A percentile compares a stretch with the other conserved stretches of the same genome.
Evolutionary conservation across 805 yeast genomes (phyloP).

Genomic region (Spathaspora arborariae): DNA sequence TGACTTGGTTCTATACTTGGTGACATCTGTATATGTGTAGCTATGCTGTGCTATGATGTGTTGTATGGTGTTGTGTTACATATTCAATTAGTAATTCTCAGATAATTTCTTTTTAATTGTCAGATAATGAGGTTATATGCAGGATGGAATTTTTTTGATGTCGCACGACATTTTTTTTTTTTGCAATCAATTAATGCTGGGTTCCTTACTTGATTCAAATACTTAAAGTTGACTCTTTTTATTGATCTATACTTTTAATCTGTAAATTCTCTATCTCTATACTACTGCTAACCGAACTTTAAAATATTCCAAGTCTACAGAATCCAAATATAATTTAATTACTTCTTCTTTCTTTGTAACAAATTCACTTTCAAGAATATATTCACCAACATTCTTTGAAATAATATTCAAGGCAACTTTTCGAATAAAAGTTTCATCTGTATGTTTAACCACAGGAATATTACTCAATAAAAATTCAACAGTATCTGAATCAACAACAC

Average conservation of each 20-base stretch:
- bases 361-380: constrained; percentile 27
- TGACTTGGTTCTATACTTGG: constrained; percentile 19
- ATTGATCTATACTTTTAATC: neutral
- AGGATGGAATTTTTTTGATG: neutral
- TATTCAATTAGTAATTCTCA: neutral
- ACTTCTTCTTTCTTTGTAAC: neutral
- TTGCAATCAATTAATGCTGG: neutral
- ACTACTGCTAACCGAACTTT: constrained; percentile 9
- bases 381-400: constrained; percentile 43
- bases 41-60: neutral
- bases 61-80: neutral
- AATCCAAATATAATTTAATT: constrained; percentile 1
- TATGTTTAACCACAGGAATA: constrained; percentile 36
- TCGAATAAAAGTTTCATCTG: constrained; percentile 22
- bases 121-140: neutral
- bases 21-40: constrained; percentile 15
- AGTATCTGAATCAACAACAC: constrained; percentile 10
- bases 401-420: constrained; percentile 53
- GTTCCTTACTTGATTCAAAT: no score
- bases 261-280: neutral
- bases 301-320: constrained; percentile 37
- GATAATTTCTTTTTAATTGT: neutral
- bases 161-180: neutral
- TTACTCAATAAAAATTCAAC: constrained; percentile 42
- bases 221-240: no score